Evolutionary conservation across 2,329 filamentous ascomycete genomes (phyloP), one percentile per base, ranked within the genome.

Genomic region (Gnomoniopsis sp.): DNA sequence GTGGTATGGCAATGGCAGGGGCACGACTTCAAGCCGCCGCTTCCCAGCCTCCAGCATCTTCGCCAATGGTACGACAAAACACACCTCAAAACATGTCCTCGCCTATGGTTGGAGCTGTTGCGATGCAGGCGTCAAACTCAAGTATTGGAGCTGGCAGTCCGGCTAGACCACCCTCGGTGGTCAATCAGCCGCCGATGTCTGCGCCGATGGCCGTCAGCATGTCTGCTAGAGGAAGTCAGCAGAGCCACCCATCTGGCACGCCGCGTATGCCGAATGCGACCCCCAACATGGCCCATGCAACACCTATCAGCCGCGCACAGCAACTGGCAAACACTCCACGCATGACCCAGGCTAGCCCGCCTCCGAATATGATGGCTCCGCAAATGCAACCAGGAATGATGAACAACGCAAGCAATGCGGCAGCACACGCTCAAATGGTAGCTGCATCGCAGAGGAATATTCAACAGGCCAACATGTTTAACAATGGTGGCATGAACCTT

Each of bases 11-110:
- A 11, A 71, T 73, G 60, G 72, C 74, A 14, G 70, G 76, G 55
- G 72, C 76, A 34, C 76, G 81, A 11, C 83, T 84, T 62, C 74
- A 75, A 21, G 75, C 77, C 51, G 82, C 87, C 63, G 81, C 85
- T 8, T 82, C 85, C 1, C 86, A 89, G 66, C 76, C 83, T 17
- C 80, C 83, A 3, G 86, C 85, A 1, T 86, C 87, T 10, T 91
- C 89, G n/a, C 89, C 90, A 0, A 76, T 86, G 58, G 72, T 82
- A 22, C 79, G 83, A 15, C 85, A 88, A 65, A 83, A 82, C 22
- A 88, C 85, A 1, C 86, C 86, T 14, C 84, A 86, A 57, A 84
- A 82, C 58, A 82, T 84, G 74, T 88, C 86, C 6, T 88, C 86
- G 1, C 86, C 86, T 10, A 86, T 84, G 78, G 80, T 85, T n/a